Evolutionary conservation across 768 basidiomycete species (phyloP), one percentile per base, ranked within the genome.

Genomic region (Sporobolomyces pararoseus): DNA sequence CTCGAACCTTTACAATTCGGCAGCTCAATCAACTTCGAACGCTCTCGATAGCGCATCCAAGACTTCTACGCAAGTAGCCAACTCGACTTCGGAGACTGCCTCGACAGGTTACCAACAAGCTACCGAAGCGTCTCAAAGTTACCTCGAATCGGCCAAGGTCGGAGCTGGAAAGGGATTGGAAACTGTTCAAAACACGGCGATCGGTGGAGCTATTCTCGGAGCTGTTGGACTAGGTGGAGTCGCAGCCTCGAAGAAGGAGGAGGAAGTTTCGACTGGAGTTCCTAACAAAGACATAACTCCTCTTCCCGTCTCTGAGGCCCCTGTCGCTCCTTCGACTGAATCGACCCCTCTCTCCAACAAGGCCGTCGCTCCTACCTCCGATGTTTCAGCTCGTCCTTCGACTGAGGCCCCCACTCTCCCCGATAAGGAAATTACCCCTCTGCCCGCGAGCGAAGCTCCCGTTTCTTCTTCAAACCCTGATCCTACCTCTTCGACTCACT

Each of bases 361-460:
- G 4, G 12, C 32, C 31, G 4, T 39, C 58, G 44, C 58, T 47
- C 31, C 53, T 9, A 23, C 53, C 7, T 17, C 10, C 9, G 17
- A 42, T 17, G 39, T 42, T n/a, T n/a, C n/a, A n/a, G n/a, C n/a
- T n/a, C n/a, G n/a, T n/a, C 25, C 51, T 13, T 53, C 51, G 51
- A 53, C 51, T 21, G 69, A 70, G 42, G 53, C 44, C 10, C 63
- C 68, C 1, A 61, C 52, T 9, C 10, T 65, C 10, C 58, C 58
- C 35, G 63, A 34, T 37, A 29, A 31, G 34, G 58, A 34, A 27
- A 66, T 65, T 31, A 50, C 64, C 10, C 9, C 69, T 27, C 53
- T 70, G 2, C 69, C 69, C 0, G 69, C 53, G 3, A 13, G 1
- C n/a, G 69, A 70, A 27, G 69, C 64, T 1, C 69, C 69, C 31